A percentile compares a stretch with the other conserved stretches of the same genome.
Evolutionary conservation across 768 basidiomycete genomes (phyloP).

Genomic region (Leucocoprinus sp.): DNA sequence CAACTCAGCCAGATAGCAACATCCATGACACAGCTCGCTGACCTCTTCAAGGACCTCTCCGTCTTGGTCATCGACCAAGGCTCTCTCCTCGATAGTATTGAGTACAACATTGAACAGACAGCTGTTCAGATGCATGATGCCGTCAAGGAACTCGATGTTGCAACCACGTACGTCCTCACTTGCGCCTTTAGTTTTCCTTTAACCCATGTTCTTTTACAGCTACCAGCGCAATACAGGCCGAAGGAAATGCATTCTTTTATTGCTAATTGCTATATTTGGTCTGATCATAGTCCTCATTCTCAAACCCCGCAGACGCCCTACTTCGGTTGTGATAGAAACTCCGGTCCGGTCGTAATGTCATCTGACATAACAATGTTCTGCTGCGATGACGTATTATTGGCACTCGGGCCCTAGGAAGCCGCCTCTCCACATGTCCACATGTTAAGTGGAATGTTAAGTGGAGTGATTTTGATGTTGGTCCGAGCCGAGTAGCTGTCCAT

Average conservation of each 20-base stretch:
- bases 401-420: too few species aligned
- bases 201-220: constrained; percentile 28
- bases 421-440: too few species aligned
- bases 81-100: constrained; percentile 90
- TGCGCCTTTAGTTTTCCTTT: constrained; percentile 9
- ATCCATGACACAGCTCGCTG: constrained; percentile 85
- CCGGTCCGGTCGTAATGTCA: too few species aligned
- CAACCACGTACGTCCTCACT: constrained; percentile 55
- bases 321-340: too few species aligned
- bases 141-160: constrained; percentile 74
- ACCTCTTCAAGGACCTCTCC: constrained; percentile 93
- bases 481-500: too few species aligned
- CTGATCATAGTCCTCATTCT: constrained; percentile 85
- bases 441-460: too few species aligned
- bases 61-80: constrained; percentile 96
- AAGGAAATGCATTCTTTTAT: constrained; percentile 87
- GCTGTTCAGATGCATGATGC: constrained; percentile 75
- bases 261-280: constrained; percentile 83
- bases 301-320: constrained; percentile 65
- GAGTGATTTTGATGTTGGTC: too few species aligned
- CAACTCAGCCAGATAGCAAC: constrained; percentile 88
- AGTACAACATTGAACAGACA: constrained; percentile 96
- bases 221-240: constrained; percentile 94
- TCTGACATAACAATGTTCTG: too few species aligned
- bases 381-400: too few species aligned